A percentile compares a stretch with the other conserved stretches of the same genome.
These are phyloP conservation scores for Huntiella abstrusa DNA, from an alignment of 2,329 filamentous ascomycete genomes.

Conservation along the genomic window DNA sequence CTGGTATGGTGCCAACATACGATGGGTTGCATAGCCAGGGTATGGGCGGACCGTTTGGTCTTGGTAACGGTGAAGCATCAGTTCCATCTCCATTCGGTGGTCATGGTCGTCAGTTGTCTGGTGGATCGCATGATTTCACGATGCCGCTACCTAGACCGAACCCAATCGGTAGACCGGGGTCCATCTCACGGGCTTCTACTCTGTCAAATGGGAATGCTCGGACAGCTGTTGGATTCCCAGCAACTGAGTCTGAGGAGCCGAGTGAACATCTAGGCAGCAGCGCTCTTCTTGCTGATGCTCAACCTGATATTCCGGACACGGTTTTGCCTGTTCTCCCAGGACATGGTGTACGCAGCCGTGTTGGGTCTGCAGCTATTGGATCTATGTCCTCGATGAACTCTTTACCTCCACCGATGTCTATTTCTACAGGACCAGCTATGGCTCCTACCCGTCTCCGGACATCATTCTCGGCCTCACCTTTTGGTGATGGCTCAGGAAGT, in stretches of 20 bases:
- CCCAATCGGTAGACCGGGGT: conserved; percentile 1
- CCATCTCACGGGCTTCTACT: too few species aligned
- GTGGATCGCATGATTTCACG: conserved; percentile 18
- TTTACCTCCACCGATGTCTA: conserved; percentile 13
- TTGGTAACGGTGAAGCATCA: not conserved
- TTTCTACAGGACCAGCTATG: conserved; percentile 18
- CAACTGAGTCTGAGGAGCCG: conserved; percentile 35
- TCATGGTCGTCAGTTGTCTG: conserved; percentile 62
- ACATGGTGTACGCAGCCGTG: conserved; percentile 2
- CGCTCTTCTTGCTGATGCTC: conserved; percentile 61
- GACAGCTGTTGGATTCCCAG: too few species aligned
- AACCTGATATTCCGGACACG: conserved; percentile 7
- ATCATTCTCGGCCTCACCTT: not conserved
- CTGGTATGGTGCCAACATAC: not conserved
- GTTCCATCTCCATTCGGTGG: conserved; percentile 19
- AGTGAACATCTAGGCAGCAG: conserved; percentile 76
- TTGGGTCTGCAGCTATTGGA: conserved; percentile 6
- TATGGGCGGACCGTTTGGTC: not conserved
- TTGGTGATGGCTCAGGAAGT: not conserved
- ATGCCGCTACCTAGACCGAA: conserved; percentile 18
- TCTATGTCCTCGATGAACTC: not conserved
- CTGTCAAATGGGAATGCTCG: too few species aligned
- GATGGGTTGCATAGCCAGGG: conserved; percentile 7
- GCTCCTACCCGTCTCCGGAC: conserved; percentile 22
- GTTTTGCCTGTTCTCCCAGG: not conserved